Base-by-base conservation (phyloP, 2,329 filamentous ascomycete genomes). In the Aspergillus sp. region DNA sequence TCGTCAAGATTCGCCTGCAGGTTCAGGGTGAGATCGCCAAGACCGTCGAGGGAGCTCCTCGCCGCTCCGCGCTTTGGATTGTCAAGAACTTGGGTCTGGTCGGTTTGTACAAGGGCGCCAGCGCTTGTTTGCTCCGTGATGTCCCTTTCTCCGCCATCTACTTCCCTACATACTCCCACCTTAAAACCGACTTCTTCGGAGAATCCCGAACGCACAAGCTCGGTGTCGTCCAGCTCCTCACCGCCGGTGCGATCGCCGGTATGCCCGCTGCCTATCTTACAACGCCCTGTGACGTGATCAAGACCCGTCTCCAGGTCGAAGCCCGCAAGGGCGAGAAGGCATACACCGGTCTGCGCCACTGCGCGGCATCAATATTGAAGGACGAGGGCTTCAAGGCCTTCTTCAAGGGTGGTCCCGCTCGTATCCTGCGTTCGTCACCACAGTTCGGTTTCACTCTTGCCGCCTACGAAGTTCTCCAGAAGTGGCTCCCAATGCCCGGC, bases 141-240 rank as follows among this genome's bases (percentile, higher is more conserved):
- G 91, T 98, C 41, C 95, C 95, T 44, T 99, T 99, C 81, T 98
- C 93, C 18, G 92, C 91, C 68, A 99, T 99, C 72, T 99, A 99
- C 81, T 99, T 99, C 86, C 93, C 95, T 2, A 89, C 92, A 20
- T 99, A 99, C 81, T 90, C 85, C 73, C 95, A 99, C 73, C 78
- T 99, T 68, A 99, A 99, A 83, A 87, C 84, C 70, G 93, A 97
- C 76, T 81, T 93, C 72, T 99, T 98, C 67, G 93, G 95, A 76
- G 95, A 99, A 79, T 87, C 89, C 11, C 82, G 83, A 5, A 90
- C 87, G 56, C 91, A 97, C 80, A 95, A 91, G 78, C 87, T 99
- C 22, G 91, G 93, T 50, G 84, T 99, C 48, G 60, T 96, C 39
- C 93, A 98, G 78, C 88, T 99, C 56, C 84, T 99, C 61, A 95